These are phyloP conservation scores for Paxillus ammoniavirescens DNA, from an alignment of 768 basidiomycete genomes.

Conservation along the genomic window DNA sequence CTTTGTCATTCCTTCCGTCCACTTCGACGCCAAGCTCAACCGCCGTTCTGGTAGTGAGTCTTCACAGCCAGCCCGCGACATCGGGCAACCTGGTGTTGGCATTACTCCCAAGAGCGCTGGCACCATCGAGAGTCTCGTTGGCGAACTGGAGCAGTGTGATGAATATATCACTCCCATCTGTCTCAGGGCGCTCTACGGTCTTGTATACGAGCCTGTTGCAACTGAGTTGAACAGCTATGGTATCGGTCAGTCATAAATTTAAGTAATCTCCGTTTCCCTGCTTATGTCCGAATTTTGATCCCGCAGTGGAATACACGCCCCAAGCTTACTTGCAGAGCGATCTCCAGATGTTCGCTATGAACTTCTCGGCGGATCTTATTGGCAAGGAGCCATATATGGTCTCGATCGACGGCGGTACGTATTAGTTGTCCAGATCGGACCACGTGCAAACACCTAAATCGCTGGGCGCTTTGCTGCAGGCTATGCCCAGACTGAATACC, in stretches of 20 bases:
- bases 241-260: constrained; percentile 21
- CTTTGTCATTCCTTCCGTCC: constrained; percentile 34
- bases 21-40: constrained; percentile 28
- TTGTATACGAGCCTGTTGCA: constrained; percentile 25
- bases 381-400: constrained; percentile 28
- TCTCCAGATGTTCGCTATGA: constrained; percentile 32
- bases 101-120: constrained; percentile 15
- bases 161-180: constrained; percentile 31
- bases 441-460: not conserved
- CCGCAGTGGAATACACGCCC: constrained; percentile 34
- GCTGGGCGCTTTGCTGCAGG: constrained; percentile 11
- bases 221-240: constrained; percentile 32
- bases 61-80: constrained; percentile 1
- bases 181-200: constrained; percentile 26
- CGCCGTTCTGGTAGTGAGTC: constrained; percentile 11
- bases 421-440: not conserved
- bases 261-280: not conserved
- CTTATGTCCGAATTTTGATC: not conserved
- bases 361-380: constrained; percentile 16
- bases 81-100: constrained; percentile 17
- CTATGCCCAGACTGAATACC: constrained; percentile 20
- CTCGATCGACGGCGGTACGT: constrained; percentile 37
- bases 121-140: constrained; percentile 8
- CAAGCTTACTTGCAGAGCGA: constrained; percentile 30
- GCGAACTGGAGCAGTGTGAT: constrained; percentile 20